Conservation (phyloP, 2,329 filamentous ascomycete species). For the Bipolaris sorokiniana region DNA sequence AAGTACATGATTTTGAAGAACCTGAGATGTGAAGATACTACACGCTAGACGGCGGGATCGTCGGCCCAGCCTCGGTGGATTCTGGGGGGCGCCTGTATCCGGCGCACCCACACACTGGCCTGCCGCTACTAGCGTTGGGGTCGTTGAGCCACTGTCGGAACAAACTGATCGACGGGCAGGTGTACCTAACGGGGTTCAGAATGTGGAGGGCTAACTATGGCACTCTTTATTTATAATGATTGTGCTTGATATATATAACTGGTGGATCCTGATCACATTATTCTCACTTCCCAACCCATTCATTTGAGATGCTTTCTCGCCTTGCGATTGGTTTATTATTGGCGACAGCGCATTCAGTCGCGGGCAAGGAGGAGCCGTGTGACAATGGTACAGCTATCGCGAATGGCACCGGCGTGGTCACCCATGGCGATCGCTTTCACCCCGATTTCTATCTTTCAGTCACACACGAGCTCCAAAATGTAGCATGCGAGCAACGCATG, state of each 20-base stretch:
- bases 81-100: neutral
- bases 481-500: constrained; percentile 56
- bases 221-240: neutral
- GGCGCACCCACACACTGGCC: neutral
- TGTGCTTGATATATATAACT: neutral
- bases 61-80: neutral
- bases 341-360: neutral
- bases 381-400: neutral
- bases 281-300: neutral
- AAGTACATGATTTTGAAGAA: neutral
- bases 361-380: neutral
- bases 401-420: neutral
- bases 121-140: constrained; percentile 1
- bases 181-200: neutral
- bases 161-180: neutral
- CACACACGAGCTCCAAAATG: constrained; percentile 50
- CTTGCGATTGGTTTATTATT: constrained; percentile 6
- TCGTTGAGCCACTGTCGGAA: constrained; percentile 2
- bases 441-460: constrained; percentile 59
- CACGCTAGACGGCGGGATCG: neutral
- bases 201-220: constrained; percentile 1
- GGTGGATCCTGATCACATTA: neutral
- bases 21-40: neutral
- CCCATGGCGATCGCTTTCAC: constrained; percentile 27
- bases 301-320: constrained; percentile 2